Evolutionary conservation across 202 grass and related monocot genomes (phyloP).

Genomic region (Brachypodium distachyon): DNA sequence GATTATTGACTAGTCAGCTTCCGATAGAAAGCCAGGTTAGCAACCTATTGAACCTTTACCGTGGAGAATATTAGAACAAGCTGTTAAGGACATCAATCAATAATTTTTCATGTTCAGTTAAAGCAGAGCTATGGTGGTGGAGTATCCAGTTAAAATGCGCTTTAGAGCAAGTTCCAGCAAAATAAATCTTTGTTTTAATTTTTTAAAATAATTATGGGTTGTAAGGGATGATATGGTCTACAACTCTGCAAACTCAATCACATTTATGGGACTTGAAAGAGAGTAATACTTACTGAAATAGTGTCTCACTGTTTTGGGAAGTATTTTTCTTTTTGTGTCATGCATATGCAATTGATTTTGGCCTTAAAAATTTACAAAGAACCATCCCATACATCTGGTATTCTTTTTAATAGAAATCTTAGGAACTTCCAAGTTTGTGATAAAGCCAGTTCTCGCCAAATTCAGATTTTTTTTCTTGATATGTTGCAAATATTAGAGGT

Average conservation of each 20-base stretch:
- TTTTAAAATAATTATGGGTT: background rate
- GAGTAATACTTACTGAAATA: background rate
- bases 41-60: background rate
- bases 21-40: conserved; percentile 95
- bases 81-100: background rate
- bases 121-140: background rate
- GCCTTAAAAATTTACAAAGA: background rate
- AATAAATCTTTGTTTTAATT: background rate
- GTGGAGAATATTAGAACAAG: background rate
- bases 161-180: background rate
- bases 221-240: background rate
- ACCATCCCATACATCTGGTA: background rate
- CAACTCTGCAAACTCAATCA: background rate
- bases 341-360: background rate
- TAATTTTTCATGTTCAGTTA: background rate
- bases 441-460: background rate
- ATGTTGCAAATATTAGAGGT: background rate
- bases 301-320: background rate
- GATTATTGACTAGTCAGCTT: conserved; percentile 90
- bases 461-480: background rate
- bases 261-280: background rate
- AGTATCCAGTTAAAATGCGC: background rate
- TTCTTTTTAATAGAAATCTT: background rate
- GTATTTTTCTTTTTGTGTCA: background rate
- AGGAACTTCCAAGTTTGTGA: background rate